phyloP scores from a whole-genome alignment of 805 yeast genomes.

The Starmerella geochares region DNA sequence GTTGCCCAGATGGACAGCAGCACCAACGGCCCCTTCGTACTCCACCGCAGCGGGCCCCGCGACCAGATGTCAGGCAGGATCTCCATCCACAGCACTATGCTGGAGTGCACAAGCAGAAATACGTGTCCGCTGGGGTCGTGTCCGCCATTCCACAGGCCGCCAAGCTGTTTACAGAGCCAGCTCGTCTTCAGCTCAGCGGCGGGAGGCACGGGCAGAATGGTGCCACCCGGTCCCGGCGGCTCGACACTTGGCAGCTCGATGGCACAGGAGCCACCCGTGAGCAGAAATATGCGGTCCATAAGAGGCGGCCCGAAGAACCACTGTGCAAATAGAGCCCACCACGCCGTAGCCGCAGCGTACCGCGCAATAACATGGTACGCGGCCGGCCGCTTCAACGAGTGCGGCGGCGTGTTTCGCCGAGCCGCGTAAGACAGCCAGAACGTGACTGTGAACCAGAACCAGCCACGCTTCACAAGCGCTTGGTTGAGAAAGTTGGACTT shows the following conservation, averaged over 20 bases:
- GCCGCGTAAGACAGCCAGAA: slow-evolving; percentile 26
- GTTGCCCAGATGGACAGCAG: slow-evolving; percentile 60
- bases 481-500: slow-evolving; percentile 64
- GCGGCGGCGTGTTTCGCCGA: slow-evolving; percentile 1
- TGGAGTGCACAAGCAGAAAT: slow-evolving; percentile 60
- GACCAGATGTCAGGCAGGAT: slow-evolving; percentile 32
- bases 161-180: slow-evolving; percentile 42
- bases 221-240: background rate
- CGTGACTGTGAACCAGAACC: slow-evolving; percentile 74
- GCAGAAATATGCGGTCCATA: slow-evolving; percentile 73
- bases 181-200: slow-evolving; percentile 8
- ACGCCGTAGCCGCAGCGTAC: slow-evolving; percentile 48
- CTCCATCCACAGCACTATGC: slow-evolving; percentile 59
- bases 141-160: slow-evolving; percentile 71
- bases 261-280: slow-evolving; percentile 75
- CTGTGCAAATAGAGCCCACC: slow-evolving; percentile 86
- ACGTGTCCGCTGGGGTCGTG: slow-evolving; percentile 96
- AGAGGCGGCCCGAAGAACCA: slow-evolving; percentile 77
- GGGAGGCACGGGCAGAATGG: background rate
- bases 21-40: slow-evolving; percentile 30
- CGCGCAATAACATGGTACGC: slow-evolving; percentile 26
- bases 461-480: slow-evolving; percentile 75
- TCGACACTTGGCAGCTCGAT: background rate
- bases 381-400: background rate
- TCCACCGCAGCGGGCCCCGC: slow-evolving; percentile 9